Evolutionary conservation across 805 yeast species (phyloP), one percentile per base, ranked within the genome.

Genomic region (Nakazawaea ishiwadae): DNA sequence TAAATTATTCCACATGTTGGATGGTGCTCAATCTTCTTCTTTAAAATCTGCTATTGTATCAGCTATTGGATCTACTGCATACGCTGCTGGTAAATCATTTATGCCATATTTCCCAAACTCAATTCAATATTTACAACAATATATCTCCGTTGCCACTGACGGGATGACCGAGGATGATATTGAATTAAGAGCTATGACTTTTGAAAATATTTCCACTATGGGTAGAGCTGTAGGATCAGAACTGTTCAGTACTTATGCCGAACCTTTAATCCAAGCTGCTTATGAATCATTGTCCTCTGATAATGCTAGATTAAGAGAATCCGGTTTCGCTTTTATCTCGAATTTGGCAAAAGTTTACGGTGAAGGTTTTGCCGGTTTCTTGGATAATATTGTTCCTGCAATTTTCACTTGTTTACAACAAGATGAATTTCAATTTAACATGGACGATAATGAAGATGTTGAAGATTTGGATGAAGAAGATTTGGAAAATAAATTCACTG

Each of bases 21-120:
- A 79, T 53, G 71, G 75, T 48, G 86, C 95, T 37, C 73, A 79
- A 51, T 73, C 83, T 28, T 83, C 90, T 17, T 77, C 95, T 12
- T 70, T 85, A 57, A 83, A 80, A 61, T 68, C 85, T 37, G 86
- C 87, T 46, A 81, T 85, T 56, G 96, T 93, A 45, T 85, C 96
- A 40, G 96, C 97, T 30, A 86, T 93, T 60, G 98, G 98, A 42
- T 90, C 98, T 30, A 87, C 96, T 45, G 98, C 99, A 21, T 89
- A 83, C 58, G 96, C 98, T 44, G 79, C 96, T 33, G 96, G 97
- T 64, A 81, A 81, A 53, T 75, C 84, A 30, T 93, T 86, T 65
- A 69, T 75, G 46, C 97, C 98, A 46, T 93, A 75, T 69, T 91
- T 91, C 63, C 77, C 79, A 56, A 75, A 79, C 48, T 84, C 96